Evolutionary conservation across 352 stramenopile genomes (phyloP).

Genomic region (Pythium plurisporium): DNA sequence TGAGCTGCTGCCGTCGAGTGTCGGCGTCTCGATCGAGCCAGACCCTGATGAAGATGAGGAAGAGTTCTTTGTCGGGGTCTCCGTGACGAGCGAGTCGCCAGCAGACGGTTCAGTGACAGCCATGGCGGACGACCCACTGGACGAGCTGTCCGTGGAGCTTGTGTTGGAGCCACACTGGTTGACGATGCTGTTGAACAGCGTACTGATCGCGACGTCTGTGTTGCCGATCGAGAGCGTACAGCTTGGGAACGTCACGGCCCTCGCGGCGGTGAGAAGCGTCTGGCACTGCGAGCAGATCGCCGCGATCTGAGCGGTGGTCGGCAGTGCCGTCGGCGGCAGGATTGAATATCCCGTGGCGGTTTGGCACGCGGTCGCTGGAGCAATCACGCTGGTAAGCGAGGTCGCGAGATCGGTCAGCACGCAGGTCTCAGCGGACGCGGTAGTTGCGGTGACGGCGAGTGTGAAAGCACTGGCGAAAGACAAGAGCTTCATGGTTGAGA

Average conservation of each 20-base stretch:
- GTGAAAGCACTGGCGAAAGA: background rate
- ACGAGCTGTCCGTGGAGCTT: no score
- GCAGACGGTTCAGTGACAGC: no score
- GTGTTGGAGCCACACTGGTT: conserved; percentile 1
- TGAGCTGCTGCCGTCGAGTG: background rate
- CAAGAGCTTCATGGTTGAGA: conserved; percentile 16
- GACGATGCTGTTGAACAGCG: conserved; percentile 12
- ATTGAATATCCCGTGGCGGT: conserved; percentile 18
- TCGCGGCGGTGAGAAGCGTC: conserved; percentile 3
- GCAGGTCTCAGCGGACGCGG: conserved; percentile 8
- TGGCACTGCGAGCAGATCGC: conserved; percentile 20
- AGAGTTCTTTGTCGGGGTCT: no score
- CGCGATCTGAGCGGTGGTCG: conserved; percentile 15
- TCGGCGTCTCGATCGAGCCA: no score
- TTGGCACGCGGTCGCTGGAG: conserved; percentile 15
- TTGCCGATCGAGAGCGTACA: conserved; percentile 12
- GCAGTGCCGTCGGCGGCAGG: conserved; percentile 16
- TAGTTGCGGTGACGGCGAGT: background rate
- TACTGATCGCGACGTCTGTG: background rate
- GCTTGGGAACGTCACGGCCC: conserved; percentile 6
- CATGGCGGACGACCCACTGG: no score
- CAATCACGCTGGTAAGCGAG: conserved; percentile 4
- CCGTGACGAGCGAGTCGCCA: no score
- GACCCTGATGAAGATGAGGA: no score
- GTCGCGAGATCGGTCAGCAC: conserved; percentile 8